These are phyloP conservation scores for Cytidiella melzeri DNA, from an alignment of 768 basidiomycete genomes.

Conservation along the genomic window DNA sequence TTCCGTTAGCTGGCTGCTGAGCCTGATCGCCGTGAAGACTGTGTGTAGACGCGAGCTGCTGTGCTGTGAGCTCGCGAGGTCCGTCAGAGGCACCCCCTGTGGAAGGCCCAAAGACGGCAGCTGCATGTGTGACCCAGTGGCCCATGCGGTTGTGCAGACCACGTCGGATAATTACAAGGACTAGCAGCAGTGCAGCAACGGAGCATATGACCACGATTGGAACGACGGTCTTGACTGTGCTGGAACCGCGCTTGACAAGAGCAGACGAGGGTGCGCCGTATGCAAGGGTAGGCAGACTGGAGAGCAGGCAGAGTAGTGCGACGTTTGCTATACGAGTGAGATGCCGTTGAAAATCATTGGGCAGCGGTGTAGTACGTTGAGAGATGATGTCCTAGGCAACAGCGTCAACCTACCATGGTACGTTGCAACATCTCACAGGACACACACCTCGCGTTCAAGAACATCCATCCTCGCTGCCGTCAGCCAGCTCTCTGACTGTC, in stretches of 20 bases:
- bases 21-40: conserved; percentile 30
- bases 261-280: neutral
- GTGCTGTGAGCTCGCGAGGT: conserved; percentile 42
- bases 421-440: no score
- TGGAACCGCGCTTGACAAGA: neutral
- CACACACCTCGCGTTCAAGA: no score
- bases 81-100: neutral
- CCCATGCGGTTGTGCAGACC: conserved; percentile 1
- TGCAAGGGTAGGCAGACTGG: neutral
- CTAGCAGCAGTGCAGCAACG: neutral
- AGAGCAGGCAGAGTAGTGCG: neutral
- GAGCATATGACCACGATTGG: neutral
- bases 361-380: no score
- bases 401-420: no score
- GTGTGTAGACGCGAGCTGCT: conserved; percentile 37
- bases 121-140: conserved; percentile 1
- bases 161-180: neutral
- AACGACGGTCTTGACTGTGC: neutral
- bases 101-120: conserved; percentile 2
- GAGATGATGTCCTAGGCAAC: no score
- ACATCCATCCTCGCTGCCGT: no score
- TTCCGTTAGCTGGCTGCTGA: conserved; percentile 17
- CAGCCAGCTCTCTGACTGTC: no score
- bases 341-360: no score
- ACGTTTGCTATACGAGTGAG: no score